Evolutionary conservation across 345 rosid genomes (phyloP).

Genomic region (Euclidium syriacum): DNA sequence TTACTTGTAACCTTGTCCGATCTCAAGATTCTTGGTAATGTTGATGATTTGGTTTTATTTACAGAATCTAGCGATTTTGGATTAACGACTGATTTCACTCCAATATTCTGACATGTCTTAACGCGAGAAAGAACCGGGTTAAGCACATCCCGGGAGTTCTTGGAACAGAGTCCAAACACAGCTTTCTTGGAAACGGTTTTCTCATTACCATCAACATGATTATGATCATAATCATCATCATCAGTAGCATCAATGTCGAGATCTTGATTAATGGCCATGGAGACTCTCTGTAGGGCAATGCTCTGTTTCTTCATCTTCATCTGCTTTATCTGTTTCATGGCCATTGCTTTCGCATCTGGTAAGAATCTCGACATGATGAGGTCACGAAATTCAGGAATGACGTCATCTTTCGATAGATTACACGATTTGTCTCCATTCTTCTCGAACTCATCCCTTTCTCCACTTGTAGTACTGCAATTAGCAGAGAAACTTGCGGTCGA

Average conservation of each 20-base stretch:
- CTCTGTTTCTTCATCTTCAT: slow-evolving; percentile 32
- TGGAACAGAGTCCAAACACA: slow-evolving; percentile 17
- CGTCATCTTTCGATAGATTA: slow-evolving; percentile 25
- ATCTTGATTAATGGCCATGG: slow-evolving; percentile 27
- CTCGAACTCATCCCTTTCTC: slow-evolving; percentile 16
- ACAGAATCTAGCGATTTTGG: background rate
- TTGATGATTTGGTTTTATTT: slow-evolving; percentile 36
- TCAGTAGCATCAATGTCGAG: background rate
- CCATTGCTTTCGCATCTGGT: slow-evolving; percentile 86
- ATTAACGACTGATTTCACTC: background rate
- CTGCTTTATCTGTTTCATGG: slow-evolving; percentile 51
- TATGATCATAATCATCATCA: background rate
- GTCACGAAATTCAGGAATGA: slow-evolving; percentile 53
- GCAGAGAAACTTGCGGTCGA: slow-evolving; percentile 46
- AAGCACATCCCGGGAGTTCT: slow-evolving; percentile 22
- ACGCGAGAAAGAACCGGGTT: slow-evolving; percentile 18
- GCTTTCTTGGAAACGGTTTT: slow-evolving; percentile 13
- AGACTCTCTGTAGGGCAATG: slow-evolving; percentile 17
- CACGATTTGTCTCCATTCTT: slow-evolving; percentile 4
- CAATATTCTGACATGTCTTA: slow-evolving; percentile 20
- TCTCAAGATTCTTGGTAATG: slow-evolving; percentile 46
- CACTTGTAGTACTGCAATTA: slow-evolving; percentile 51
- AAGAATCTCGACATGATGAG: slow-evolving; percentile 90
- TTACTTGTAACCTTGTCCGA: slow-evolving; percentile 30
- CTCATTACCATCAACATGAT: background rate